A percentile compares a stretch with the other conserved stretches of the same genome.
These are phyloP conservation scores for Colletotrichum eremochloae DNA, from an alignment of 2,329 filamentous ascomycete species.

Conservation along the genomic window DNA sequence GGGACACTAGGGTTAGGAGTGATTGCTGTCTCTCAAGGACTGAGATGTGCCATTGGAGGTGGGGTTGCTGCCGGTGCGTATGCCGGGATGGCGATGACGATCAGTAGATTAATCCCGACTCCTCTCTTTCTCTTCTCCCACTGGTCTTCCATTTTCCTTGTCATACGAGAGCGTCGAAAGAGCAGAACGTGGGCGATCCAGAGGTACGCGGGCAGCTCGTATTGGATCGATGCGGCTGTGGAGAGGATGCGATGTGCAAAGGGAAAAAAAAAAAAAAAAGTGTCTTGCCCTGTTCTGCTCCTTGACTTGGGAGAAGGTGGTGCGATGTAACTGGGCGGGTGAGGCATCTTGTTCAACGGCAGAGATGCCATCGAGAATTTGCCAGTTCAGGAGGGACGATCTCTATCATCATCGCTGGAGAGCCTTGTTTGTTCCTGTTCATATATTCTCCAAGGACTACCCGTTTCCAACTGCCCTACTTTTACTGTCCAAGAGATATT, in stretches of 20 bases:
- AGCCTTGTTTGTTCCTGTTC: not conserved
- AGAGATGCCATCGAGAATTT: not conserved
- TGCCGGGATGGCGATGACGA: slow-evolving; percentile 10
- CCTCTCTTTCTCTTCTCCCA: not conserved
- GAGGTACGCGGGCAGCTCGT: not conserved
- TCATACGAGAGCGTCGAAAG: not conserved
- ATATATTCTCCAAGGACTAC: slow-evolving; percentile 15
- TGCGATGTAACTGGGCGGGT: slow-evolving; percentile 5
- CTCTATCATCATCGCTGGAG: not conserved
- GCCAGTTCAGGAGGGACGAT: not conserved
- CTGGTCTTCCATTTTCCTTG: not conserved
- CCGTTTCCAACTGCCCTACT: not conserved
- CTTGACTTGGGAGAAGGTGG: not conserved
- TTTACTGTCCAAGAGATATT: not conserved
- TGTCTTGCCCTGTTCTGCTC: not conserved
- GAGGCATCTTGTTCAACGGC: slow-evolving; percentile 9
- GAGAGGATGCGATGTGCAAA: not conserved
- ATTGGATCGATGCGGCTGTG: not conserved
- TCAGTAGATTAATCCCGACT: not conserved
- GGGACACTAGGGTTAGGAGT: not conserved
- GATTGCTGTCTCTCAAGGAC: not conserved
- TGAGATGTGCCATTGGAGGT: not conserved
- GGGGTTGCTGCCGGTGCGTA: not conserved
- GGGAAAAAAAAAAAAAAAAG: not conserved
- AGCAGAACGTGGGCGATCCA: not conserved